Evolutionary conservation across 2,329 filamentous ascomycete species (phyloP).

Genomic region (Penicillium sp.): DNA sequence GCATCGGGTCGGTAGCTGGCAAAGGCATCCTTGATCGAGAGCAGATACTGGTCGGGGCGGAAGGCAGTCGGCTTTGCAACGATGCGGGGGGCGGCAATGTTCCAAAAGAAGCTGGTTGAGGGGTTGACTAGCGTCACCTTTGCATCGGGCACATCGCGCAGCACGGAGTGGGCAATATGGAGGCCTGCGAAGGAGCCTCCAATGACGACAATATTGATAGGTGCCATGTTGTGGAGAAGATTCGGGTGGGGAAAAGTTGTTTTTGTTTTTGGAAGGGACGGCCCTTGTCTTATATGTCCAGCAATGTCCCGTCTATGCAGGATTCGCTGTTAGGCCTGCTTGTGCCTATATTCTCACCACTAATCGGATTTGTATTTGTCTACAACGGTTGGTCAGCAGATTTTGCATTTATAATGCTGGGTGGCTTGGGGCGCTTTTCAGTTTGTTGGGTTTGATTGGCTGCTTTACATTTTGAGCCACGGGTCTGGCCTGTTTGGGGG

Average conservation of each 20-base stretch:
- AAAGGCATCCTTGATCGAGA: conserved; percentile 54
- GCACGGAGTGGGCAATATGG: conserved; percentile 38
- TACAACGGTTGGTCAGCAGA: neutral
- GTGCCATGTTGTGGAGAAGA: conserved; percentile 16
- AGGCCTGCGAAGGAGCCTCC: conserved; percentile 43
- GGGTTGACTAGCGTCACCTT: conserved; percentile 59
- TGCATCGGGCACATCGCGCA: conserved; percentile 35
- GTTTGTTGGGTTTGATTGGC: neutral
- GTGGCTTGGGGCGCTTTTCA: neutral
- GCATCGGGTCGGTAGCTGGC: conserved; percentile 49
- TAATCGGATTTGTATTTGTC: neutral
- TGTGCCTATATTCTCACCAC: neutral
- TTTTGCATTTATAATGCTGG: neutral
- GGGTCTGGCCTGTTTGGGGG: neutral
- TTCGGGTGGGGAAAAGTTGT: neutral
- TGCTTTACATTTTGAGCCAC: neutral
- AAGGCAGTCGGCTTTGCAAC: conserved; percentile 53
- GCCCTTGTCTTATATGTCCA: conserved; percentile 11
- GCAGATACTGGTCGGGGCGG: conserved; percentile 50
- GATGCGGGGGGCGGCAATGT: conserved; percentile 56
- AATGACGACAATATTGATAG: conserved; percentile 36
- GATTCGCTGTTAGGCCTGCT: neutral
- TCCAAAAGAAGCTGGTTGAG: conserved; percentile 56
- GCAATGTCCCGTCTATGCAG: neutral
- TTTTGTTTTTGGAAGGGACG: conserved; percentile 1